Percentiles rank a stretch among this genome's conserved stretches.
Evolutionary conservation across 257 asterid genomes (phyloP).

Genomic region (Salvia splendens): DNA sequence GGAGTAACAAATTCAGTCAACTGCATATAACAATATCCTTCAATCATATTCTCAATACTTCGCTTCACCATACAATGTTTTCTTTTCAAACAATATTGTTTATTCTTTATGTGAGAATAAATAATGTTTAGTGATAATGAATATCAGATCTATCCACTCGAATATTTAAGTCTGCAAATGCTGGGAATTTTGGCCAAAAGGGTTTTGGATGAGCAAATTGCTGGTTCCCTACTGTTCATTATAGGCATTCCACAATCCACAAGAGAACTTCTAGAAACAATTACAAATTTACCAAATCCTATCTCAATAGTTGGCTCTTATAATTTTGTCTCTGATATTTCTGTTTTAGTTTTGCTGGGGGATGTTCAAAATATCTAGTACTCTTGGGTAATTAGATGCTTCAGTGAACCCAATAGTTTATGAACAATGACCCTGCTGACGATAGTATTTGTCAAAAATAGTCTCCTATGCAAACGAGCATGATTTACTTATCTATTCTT

Average conservation of each 20-base stretch:
- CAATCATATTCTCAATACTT: no score
- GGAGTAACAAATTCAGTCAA: no score
- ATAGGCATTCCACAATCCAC: no score
- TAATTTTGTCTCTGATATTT: not conserved
- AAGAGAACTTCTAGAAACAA: not conserved
- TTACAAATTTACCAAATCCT: not conserved
- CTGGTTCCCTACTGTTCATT: not conserved
- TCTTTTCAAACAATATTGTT: not conserved
- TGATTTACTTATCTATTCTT: constrained; percentile 3
- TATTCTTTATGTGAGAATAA: constrained; percentile 5
- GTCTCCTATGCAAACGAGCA: constrained; percentile 15
- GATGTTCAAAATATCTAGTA: not conserved
- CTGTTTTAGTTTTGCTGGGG: not conserved
- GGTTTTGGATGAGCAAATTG: not conserved
- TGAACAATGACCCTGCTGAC: constrained; percentile 5
- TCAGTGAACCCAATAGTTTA: not conserved
- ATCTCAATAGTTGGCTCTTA: not conserved
- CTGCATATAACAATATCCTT: no score
- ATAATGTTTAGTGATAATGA: not conserved
- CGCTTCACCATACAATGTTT: not conserved
- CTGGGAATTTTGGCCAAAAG: not conserved
- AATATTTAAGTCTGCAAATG: no score
- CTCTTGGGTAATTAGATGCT: constrained; percentile 8
- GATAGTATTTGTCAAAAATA: constrained; percentile 19
- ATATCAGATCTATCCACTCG: no score